A percentile compares a stretch with the other conserved stretches of the same genome.
phyloP scores from a whole-genome alignment of 345 rosid species.

The Draba incana region DNA sequence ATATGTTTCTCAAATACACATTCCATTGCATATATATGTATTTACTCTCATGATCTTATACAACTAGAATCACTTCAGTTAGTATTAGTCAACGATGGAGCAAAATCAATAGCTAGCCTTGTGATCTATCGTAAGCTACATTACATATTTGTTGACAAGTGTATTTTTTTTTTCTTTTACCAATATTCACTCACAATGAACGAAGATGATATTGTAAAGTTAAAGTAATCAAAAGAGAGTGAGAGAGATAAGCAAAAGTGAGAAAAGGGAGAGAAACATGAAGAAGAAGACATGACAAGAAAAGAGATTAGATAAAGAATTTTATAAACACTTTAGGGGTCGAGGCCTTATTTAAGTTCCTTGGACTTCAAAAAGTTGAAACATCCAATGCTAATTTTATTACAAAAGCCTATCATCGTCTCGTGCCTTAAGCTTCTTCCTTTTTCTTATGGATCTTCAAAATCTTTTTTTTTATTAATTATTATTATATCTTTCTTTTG shows the following conservation, averaged over 20 bases:
- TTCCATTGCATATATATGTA: no score
- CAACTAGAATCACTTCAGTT: not conserved
- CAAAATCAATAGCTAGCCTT: not conserved
- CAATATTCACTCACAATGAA: slow-evolving; percentile 27
- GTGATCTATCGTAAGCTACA: slow-evolving; percentile 2
- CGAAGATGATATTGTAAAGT: slow-evolving; percentile 40
- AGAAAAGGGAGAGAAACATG: slow-evolving; percentile 44
- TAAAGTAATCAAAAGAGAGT: slow-evolving; percentile 26
- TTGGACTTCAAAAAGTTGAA: slow-evolving; percentile 39
- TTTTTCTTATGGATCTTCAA: slow-evolving; percentile 48
- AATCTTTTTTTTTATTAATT: slow-evolving; percentile 17
- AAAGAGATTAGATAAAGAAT: slow-evolving; percentile 24
- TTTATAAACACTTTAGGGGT: slow-evolving; percentile 40
- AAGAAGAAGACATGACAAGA: slow-evolving; percentile 43
- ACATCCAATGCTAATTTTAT: slow-evolving; percentile 35
- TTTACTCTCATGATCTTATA: not conserved
- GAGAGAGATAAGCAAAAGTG: slow-evolving; percentile 13
- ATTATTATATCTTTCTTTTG: slow-evolving; percentile 30
- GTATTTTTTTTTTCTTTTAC: not conserved
- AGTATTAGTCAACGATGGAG: slow-evolving; percentile 12
- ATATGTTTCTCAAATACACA: not conserved
- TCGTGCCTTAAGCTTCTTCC: slow-evolving; percentile 39
- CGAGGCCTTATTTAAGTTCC: slow-evolving; percentile 44
- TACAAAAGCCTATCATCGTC: slow-evolving; percentile 36
- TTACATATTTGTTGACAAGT: slow-evolving; percentile 34